These are phyloP conservation scores for Talaromyces sp. DNA, from an alignment of 2,329 filamentous ascomycete genomes.

Conservation along the genomic window DNA sequence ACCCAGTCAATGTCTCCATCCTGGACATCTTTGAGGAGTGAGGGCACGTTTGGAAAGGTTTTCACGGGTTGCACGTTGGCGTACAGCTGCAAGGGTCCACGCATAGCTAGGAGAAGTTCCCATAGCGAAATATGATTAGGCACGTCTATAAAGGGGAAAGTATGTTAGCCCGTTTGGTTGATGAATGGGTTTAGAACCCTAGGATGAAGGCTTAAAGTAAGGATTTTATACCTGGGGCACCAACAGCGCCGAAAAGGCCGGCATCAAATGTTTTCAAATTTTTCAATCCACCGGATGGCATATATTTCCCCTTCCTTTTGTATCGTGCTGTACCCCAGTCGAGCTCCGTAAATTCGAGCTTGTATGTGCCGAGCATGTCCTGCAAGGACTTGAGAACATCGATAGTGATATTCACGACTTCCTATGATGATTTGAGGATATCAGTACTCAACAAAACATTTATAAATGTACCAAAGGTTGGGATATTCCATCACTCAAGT, in stretches of 20 bases:
- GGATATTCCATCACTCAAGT: background rate
- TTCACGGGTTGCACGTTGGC: slow-evolving; percentile 63
- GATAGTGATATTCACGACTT: slow-evolving; percentile 60
- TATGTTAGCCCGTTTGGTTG: background rate
- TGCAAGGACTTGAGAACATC: slow-evolving; percentile 49
- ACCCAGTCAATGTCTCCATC: slow-evolving; percentile 65
- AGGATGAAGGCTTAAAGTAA: too few species aligned
- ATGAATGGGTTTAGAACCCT: too few species aligned
- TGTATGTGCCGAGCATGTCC: slow-evolving; percentile 45
- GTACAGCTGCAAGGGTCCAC: slow-evolving; percentile 64
- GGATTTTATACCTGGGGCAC: slow-evolving; percentile 55
- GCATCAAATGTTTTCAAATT: slow-evolving; percentile 61
- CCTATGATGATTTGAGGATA: slow-evolving; percentile 33
- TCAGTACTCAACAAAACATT: background rate
- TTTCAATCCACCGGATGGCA: slow-evolving; percentile 60
- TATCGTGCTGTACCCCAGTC: slow-evolving; percentile 46
- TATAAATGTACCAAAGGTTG: background rate
- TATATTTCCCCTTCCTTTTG: slow-evolving; percentile 65
- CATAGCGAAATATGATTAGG: slow-evolving; percentile 68
- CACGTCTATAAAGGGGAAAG: slow-evolving; percentile 47
- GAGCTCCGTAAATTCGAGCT: slow-evolving; percentile 46
- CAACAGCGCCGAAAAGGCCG: slow-evolving; percentile 68
- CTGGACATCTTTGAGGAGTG: slow-evolving; percentile 55
- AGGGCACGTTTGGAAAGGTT: slow-evolving; percentile 60
- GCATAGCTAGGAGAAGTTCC: slow-evolving; percentile 65